Base-by-base conservation (phyloP, 805 yeast genomes). In the Pichia ethanolica region DNA sequence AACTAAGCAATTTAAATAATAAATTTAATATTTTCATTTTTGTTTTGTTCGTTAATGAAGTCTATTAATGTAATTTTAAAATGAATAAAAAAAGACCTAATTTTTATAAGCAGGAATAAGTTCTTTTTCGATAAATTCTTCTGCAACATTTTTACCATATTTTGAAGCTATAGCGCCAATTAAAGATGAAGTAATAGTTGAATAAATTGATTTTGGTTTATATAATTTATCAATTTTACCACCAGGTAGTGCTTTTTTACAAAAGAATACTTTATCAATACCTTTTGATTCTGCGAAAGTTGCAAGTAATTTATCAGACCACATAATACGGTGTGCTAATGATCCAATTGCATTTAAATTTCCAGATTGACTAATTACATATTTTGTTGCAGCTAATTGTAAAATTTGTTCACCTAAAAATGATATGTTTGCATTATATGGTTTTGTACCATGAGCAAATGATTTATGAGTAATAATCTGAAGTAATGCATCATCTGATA, bases 381-480 rank as follows among this genome's bases (percentile, higher is more conserved):
- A 62, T 58, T 77, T 75, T 35, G 79, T 72, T 39, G 73, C 66
- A 48, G 60, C 64, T 45, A 74, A 70, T 61, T 79, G 81, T 55
- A 84, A 65, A 57, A 82, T 68, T 60, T 82, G 83, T 36, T 75
- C 62, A 14, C 95, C 97, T 63, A 88, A 70, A 41, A 83, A 76
- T 20, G 88, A 74, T 58, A 91, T 72, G 65, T 84, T 86, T 64
- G 89, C 97, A 69, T 90, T 91, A 69, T 86, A 88, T 7, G 97
- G 97, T 59, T 83, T 81, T 54, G 78, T 72, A 9, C 96, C 97
- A 68, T 88, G 95, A 5, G 95, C 95, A 73, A 89, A 91, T 26
- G 96, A 87, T 70, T 91, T 91, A 70, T 91, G 97, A 6, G 97
- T 90, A 59, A 90, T 71, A 39, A 87, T 81, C 69, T 91, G 98